Evolutionary conservation across 192 early-diverging fungal species (phyloP), one percentile per base, ranked within the genome.

Genomic region (Dimargaris cristalligena): DNA sequence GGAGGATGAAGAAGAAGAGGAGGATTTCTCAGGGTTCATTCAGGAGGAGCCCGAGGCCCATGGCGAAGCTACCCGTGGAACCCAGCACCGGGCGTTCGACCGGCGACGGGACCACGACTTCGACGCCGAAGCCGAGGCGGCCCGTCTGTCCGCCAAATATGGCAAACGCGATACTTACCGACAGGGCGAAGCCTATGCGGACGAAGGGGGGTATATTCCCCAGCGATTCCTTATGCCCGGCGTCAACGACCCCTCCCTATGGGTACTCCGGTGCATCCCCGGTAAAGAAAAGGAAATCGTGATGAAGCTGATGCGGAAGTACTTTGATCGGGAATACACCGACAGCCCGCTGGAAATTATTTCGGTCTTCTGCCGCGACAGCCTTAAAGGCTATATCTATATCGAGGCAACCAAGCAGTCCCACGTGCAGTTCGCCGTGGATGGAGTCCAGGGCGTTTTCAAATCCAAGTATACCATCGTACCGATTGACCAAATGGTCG

Each of bases 251-350:
- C 93, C 95, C 51, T 87, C 87, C 59, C 68, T 97, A 56, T 99
- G 91, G 90, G 79, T 92, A 67, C 78, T 90, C 54, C 71, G 79
- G 52, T 94, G 91, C 67, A 80, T 79, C 71, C 78, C 76, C 31
- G 93, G 92, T 34, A 86, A 86, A 61, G 95, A 99, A 71, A 83
- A 78, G 58, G 90, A 91, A 41, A 68, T 90, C n/a, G 80, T 95
- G 59, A 72, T 87, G 47, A 75, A 78, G 2, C 67, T 92, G 25
- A 88, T 89, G 75, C 72, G 85, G 26, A 78, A 84, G 47, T 81
- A 76, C 63, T 78, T 88, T 60, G 82, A 92, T 49, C 70, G 77
- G 32, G 73, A 83, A 47, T 69, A 78, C 56, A 68, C 73, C 9
- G 75, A 67, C 35, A 72, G 75, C 47, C 81, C 84, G 35, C 48